Conservation (phyloP, 805 yeast genomes). For the Candida ficus region DNA sequence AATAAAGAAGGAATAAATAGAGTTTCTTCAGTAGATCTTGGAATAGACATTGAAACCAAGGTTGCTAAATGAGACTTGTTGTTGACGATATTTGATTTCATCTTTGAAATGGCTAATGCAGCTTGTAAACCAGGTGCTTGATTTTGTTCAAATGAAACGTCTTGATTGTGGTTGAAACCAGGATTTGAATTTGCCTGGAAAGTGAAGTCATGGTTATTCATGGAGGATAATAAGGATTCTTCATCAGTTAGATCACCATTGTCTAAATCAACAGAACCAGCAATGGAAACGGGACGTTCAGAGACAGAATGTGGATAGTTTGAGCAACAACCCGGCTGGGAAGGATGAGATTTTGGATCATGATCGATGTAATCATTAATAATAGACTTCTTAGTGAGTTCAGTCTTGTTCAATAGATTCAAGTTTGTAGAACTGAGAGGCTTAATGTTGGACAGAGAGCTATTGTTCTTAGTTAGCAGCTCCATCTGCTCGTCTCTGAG, state of each 20-base stretch:
- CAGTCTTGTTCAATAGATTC: conserved; percentile 26
- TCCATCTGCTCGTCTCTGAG: conserved; percentile 61
- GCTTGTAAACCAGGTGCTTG: conserved; percentile 80
- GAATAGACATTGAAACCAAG: conserved; percentile 66
- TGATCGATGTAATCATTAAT: conserved; percentile 17
- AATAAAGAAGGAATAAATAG: conserved; percentile 66
- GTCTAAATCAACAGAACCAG: conserved; percentile 51
- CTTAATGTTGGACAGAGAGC: conserved; percentile 6
- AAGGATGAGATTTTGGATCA: conserved; percentile 27
- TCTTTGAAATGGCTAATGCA: conserved; percentile 53
- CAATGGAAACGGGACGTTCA: conserved; percentile 58
- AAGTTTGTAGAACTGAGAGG: conserved; percentile 32
- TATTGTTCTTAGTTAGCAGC: conserved; percentile 27
- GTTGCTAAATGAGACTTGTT: conserved; percentile 45
- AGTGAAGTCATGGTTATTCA: conserved; percentile 2
- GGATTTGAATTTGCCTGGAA: conserved; percentile 5
- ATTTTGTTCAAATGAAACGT: conserved; percentile 51
- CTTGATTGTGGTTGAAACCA: conserved; percentile 19
- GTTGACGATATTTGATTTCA: conserved; percentile 30
- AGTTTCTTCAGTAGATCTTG: conserved; percentile 75
- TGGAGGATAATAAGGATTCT: conserved; percentile 28
- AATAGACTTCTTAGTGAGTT: conserved; percentile 1
- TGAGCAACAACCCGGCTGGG: conserved; percentile 57
- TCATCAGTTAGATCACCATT: conserved; percentile 46
- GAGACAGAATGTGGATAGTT: conserved; percentile 49